Evolutionary conservation across 345 rosid species (phyloP), one percentile per base, ranked within the genome.

Genomic region (Gossypium anomalum): DNA sequence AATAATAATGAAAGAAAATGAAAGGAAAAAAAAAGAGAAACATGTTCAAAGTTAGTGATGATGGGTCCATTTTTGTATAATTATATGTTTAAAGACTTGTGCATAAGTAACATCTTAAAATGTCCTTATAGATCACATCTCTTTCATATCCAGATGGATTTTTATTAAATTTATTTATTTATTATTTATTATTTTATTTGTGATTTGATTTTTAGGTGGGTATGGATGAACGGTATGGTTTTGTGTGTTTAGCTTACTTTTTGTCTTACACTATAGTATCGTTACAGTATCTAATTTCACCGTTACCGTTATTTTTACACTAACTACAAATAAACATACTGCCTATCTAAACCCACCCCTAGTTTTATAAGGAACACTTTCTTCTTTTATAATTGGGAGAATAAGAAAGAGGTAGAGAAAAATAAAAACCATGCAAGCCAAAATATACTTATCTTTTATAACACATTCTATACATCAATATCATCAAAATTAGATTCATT

Each of bases 61-160:
- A 48, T 47, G 71, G 71, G 70, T 23, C 71, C 57, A 48, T 67
- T 15, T n/a, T 8, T 14, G 71, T 17, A 67, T 67, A 47, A 67
- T 67, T 15, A 47, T 9, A 15, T 48, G 71, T 48, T 67, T 23
- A 47, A 67, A 67, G 43, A 23, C 52, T 8, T 59, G 45, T 56
- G 70, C 70, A 65, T 12, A 20, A 19, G 52, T 44, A 44, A 44
- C 68, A 64, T 64, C 49, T 41, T 44, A 7, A 1, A 34, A 67
- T 67, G 71, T 67, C 55, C 38, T 67, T 20, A 19, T 34, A 61
- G 13, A 62, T 62, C 34, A 61, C 44, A 61, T 61, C 44, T 29
- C 44, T 61, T 61, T 61, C 66, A 29, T 15, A 29, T 34, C 19
- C 38, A 59, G 17, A 3, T 59, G 11, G 59, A 55, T n/a, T 19